Evolutionary conservation across 2,329 filamentous ascomycete genomes (phyloP).

Genomic region (Penicillium sp.): DNA sequence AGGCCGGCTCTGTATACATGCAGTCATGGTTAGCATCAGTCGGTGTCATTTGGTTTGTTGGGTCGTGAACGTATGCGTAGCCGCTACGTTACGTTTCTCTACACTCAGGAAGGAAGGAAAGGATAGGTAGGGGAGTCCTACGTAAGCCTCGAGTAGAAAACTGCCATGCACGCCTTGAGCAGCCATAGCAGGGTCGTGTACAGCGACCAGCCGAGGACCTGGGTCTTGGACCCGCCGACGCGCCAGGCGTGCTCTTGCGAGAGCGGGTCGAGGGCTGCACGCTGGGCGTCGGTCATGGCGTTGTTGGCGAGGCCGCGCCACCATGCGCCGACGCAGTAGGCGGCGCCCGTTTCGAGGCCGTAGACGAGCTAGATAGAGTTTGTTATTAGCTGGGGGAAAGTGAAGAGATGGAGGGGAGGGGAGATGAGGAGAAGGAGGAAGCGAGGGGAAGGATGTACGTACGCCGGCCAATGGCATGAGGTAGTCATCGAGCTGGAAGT

Average conservation of each 20-base stretch:
- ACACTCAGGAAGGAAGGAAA: not conserved
- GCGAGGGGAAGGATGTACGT: constrained; percentile 13
- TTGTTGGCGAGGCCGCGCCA: constrained; percentile 62
- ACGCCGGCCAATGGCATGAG: constrained; percentile 62
- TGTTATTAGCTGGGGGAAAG: not conserved
- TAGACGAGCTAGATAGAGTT: constrained; percentile 53
- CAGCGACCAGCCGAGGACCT: constrained; percentile 59
- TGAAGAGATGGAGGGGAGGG: not conserved
- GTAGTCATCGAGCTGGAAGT: constrained; percentile 64
- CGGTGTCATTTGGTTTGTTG: too few species aligned
- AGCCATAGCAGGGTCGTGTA: constrained; percentile 60
- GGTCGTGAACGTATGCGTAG: not conserved
- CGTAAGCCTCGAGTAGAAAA: constrained; percentile 63
- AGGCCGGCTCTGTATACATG: constrained; percentile 40
- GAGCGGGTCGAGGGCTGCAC: constrained; percentile 49
- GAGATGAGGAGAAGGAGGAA: not conserved
- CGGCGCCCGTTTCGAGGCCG: constrained; percentile 54
- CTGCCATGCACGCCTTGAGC: constrained; percentile 60
- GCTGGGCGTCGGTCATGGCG: constrained; percentile 58
- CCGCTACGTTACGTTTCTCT: too few species aligned
- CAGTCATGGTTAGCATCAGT: not conserved
- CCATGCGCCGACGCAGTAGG: constrained; percentile 55
- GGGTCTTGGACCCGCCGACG: constrained; percentile 59
- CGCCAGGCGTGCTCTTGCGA: constrained; percentile 55
- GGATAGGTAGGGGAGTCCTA: constrained; percentile 27